Percentiles rank a stretch among this genome's conserved stretches.
Evolutionary conservation across 306 rosid genomes (phyloP).

Genomic region (Hylodesmum podocarpum): DNA sequence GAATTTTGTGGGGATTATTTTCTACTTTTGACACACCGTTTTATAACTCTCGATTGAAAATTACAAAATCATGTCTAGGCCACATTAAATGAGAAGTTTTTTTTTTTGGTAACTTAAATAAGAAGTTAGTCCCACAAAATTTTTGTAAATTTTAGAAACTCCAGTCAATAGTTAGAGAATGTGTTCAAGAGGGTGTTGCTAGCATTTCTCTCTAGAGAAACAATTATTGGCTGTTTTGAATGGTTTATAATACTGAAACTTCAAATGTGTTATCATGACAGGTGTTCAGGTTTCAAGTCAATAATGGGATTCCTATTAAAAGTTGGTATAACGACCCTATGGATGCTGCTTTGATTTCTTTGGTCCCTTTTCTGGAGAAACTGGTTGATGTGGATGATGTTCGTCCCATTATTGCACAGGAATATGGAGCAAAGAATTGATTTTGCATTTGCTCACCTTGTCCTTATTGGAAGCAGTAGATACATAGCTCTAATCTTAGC

Average conservation of each 20-base stretch:
- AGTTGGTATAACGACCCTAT: slow-evolving; percentile 88
- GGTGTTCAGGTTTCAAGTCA: slow-evolving; percentile 84
- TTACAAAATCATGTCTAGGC: too few species aligned
- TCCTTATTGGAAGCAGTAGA: neutral
- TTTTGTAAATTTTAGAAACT: neutral
- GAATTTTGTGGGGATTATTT: neutral
- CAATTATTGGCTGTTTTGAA: neutral
- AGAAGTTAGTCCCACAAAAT: neutral
- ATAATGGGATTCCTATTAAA: slow-evolving; percentile 84
- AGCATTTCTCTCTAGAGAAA: neutral
- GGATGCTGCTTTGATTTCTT: slow-evolving; percentile 61
- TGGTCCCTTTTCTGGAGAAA: slow-evolving; percentile 85
- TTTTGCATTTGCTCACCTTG: neutral
- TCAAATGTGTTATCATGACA: slow-evolving; percentile 26
- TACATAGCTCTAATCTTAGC: slow-evolving; percentile 2
- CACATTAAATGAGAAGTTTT: too few species aligned
- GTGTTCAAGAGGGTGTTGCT: neutral
- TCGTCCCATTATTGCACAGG: slow-evolving; percentile 69
- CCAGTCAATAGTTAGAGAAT: neutral
- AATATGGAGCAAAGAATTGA: slow-evolving; percentile 61
- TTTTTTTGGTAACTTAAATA: too few species aligned
- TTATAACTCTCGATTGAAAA: too few species aligned
- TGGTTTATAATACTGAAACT: slow-evolving; percentile 26
- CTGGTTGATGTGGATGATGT: slow-evolving; percentile 80
- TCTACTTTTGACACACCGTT: too few species aligned